Conservation (phyloP, 78 protist species). For the Anaeramoeba ignava region DNA sequence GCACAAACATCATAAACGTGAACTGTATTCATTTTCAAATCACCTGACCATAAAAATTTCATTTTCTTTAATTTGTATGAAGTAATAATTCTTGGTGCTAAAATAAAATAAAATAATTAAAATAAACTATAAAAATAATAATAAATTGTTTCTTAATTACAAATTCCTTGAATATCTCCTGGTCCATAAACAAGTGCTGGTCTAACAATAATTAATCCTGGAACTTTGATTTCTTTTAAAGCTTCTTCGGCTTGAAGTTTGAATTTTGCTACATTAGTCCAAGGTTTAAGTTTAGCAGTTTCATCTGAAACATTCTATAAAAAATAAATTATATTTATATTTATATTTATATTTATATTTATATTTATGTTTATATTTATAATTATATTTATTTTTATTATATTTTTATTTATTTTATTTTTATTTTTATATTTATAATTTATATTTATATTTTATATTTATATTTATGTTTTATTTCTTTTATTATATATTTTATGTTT, state of each 20-base stretch:
- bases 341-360: background rate
- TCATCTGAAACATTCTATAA: slow-evolving; percentile 49
- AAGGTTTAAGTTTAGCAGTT: slow-evolving; percentile 49
- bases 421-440: no score
- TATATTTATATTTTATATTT: no score
- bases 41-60: no score
- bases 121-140: no score
- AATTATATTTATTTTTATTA: no score
- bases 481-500: no score
- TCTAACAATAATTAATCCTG: slow-evolving; percentile 53
- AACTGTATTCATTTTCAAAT: slow-evolving; percentile 74
- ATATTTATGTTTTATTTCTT: no score
- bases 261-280: slow-evolving; percentile 54
- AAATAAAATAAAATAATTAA: no score
- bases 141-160: slow-evolving; percentile 5
- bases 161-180: slow-evolving; percentile 73
- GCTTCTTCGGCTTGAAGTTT: slow-evolving; percentile 62
- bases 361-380: no score
- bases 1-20: slow-evolving; percentile 76
- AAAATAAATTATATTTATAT: background rate
- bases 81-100: no score
- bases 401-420: no score
- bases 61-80: no score
- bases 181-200: slow-evolving; percentile 88
- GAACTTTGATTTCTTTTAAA: slow-evolving; percentile 10